These are phyloP conservation scores for Dipodascus geniculatus DNA, from an alignment of 805 yeast genomes.

Conservation along the genomic window DNA sequence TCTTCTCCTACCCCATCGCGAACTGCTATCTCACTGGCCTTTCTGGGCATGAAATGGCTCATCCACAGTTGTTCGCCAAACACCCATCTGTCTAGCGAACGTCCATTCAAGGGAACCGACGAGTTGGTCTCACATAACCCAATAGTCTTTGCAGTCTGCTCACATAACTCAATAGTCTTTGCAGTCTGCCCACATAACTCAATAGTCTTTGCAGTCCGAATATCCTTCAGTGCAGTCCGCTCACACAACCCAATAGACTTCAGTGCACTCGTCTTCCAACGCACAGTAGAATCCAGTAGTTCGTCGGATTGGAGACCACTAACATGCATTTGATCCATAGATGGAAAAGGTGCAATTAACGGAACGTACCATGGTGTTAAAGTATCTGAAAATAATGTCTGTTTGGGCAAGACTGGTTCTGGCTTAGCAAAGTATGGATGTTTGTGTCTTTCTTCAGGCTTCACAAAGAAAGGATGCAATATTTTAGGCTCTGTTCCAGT, in stretches of 20 bases:
- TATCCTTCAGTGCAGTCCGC: neutral
- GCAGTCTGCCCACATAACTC: neutral
- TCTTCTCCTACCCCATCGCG: conserved; percentile 3
- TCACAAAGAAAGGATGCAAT: neutral
- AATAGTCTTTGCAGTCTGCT: too few species aligned
- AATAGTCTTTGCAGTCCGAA: neutral
- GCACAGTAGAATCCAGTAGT: too few species aligned
- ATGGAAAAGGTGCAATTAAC: neutral
- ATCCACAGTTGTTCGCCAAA: conserved; percentile 12
- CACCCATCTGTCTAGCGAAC: conserved; percentile 6
- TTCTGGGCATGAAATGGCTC: conserved; percentile 10
- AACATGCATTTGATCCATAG: neutral
- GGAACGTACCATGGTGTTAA: neutral
- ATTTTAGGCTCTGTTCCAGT: neutral
- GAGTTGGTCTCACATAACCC: neutral
- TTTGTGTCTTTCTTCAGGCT: neutral
- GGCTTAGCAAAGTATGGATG: neutral
- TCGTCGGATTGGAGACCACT: neutral
- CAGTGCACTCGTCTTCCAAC: neutral
- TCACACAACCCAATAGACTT: neutral
- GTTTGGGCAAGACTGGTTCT: neutral
- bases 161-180: too few species aligned
- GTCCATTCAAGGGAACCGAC: neutral
- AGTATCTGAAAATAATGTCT: neutral
- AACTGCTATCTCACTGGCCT: conserved; percentile 7